These are phyloP conservation scores for Daldinia concentrica DNA, from an alignment of 495 filamentous ascomycete species.

Conservation along the genomic window DNA sequence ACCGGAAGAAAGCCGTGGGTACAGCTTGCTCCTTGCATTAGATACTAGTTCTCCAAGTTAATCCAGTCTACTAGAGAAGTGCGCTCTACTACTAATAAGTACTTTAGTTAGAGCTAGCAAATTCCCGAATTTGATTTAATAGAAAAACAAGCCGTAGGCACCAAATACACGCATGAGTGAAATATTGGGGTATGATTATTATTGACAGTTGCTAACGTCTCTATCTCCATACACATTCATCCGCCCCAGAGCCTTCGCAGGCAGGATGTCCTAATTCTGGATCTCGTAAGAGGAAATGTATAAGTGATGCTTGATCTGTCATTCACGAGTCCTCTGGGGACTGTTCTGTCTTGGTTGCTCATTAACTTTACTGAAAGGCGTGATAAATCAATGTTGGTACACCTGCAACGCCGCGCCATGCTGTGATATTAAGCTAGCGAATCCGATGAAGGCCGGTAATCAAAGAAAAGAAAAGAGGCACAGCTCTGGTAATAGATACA, in stretches of 20 bases:
- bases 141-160: neutral
- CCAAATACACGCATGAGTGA: neutral
- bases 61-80: neutral
- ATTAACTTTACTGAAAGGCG: neutral
- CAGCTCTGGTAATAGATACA: constrained; percentile 40
- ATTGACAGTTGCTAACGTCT: constrained; percentile 26
- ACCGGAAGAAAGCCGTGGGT: neutral
- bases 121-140: neutral
- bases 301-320: constrained; percentile 23
- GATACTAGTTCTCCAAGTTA: neutral
- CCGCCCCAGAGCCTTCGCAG: constrained; percentile 25
- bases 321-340: constrained; percentile 19
- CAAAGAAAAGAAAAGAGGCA: constrained; percentile 16
- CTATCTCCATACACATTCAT: constrained; percentile 25
- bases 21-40: neutral
- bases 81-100: neutral
- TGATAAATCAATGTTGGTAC: constrained; percentile 23
- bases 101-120: neutral
- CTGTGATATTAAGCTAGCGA: constrained; percentile 29
- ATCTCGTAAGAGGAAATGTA: constrained; percentile 20
- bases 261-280: constrained; percentile 23
- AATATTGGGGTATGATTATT: constrained; percentile 12
- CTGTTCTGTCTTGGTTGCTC: constrained; percentile 10
- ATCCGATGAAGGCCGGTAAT: constrained; percentile 9
- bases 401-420: constrained; percentile 33